Evolutionary conservation across 176 grass and related monocot species (phyloP), one percentile per base, ranked within the genome.

Genomic region (Aegilops tauschii): DNA sequence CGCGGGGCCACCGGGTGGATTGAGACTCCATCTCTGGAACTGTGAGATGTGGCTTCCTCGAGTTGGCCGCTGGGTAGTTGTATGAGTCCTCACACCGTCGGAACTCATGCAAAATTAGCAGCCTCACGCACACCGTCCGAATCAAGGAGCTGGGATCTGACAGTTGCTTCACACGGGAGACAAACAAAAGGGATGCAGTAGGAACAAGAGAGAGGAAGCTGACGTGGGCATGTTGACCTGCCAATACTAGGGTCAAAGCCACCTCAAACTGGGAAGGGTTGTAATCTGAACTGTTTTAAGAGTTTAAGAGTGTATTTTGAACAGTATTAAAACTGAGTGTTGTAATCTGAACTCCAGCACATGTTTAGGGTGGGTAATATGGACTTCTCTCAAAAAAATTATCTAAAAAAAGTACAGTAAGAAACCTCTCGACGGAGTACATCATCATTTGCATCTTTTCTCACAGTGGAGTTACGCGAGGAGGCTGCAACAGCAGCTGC

Each of bases 381-480:
- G 6, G 35, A 61, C 7, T 18, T 52, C 49, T 52, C 49, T 17
- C 49, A 54, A 44, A 54, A 52, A 54, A 17, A 54, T 18, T 16
- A 54, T 54, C 50, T 54, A 54, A 75, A 27, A 75, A 64, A 77
- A 45, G 28, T 37, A 64, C 63, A 90, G 74, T 49, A 86, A 25
- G 13, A 64, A 88, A 98, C 96, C 91, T 99, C 87, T 85, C 90
- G 90, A 78, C 69, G 62, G 47, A 75, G 30, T 65, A 37, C 37
- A 80, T 87, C 87, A 67, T 96, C 92, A 85, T 87, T 94, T 27
- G 90, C 63, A 78, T 99, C 92, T 86, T 99, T 99, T 90, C 94
- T 96, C 69, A 95, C 12, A 73, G 86, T 85, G 52, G 86, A 86
- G 64, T 92, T 95, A 50, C 97, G 88, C 82, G 92, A 93, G 30